Evolutionary conservation across 2,329 filamentous ascomycete species (phyloP).

Genomic region (Arachnomyces sp.): DNA sequence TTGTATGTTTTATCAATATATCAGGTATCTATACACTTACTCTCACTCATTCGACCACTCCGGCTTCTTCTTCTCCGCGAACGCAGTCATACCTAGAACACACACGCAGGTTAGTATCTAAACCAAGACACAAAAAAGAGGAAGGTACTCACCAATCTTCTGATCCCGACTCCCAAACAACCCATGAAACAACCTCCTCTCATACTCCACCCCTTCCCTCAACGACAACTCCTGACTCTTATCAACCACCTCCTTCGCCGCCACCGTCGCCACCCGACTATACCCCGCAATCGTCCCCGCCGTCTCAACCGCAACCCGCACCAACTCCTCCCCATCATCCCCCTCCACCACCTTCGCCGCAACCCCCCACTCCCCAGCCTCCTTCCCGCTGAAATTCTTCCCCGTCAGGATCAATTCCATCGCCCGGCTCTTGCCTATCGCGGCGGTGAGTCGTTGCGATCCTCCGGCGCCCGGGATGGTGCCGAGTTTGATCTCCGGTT

Average conservation of each 20-base stretch:
- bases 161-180: slow-evolving; percentile 93
- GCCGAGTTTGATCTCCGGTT: slow-evolving; percentile 94
- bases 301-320: slow-evolving; percentile 72
- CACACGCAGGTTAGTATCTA: slow-evolving; percentile 8
- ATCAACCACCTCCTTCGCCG: slow-evolving; percentile 95
- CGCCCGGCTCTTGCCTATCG: slow-evolving; percentile 73
- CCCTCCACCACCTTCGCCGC: slow-evolving; percentile 71
- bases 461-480: slow-evolving; percentile 88
- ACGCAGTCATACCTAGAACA: slow-evolving; percentile 66
- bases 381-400: slow-evolving; percentile 70
- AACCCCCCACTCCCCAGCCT: slow-evolving; percentile 85
- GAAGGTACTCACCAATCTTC: slow-evolving; percentile 66
- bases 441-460: slow-evolving; percentile 76
- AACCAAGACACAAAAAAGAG: slow-evolving; percentile 1
- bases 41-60: slow-evolving; percentile 79
- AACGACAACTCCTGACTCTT: slow-evolving; percentile 91
- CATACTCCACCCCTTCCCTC: slow-evolving; percentile 87
- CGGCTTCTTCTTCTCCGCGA: slow-evolving; percentile 88
- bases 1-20: slow-evolving; percentile 3
- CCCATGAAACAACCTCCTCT: slow-evolving; percentile 85
- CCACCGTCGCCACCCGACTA: slow-evolving; percentile 78
- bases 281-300: slow-evolving; percentile 85
- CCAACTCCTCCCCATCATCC: slow-evolving; percentile 67
- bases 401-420: slow-evolving; percentile 91
- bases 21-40: slow-evolving; percentile 33